Base-by-base conservation (phyloP, 352 stramenopile species). In the Saprolegnia parasitica region DNA sequence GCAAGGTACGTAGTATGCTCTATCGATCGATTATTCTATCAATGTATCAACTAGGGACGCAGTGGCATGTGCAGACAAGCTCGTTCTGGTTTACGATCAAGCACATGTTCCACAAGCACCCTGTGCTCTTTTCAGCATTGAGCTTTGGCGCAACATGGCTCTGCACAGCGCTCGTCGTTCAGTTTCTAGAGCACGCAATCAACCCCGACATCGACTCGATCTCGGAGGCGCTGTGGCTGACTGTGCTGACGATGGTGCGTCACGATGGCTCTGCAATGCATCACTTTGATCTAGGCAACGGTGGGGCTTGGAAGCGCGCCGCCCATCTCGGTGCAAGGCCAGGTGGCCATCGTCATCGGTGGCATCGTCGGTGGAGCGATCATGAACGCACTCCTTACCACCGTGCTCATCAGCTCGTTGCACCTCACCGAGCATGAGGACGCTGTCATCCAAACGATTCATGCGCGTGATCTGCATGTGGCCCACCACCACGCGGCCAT, bases 21-120 rank as follows among this genome's bases (percentile, higher is more conserved):
- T n/a, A n/a, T n/a, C n/a, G n/a, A n/a, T n/a, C n/a, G n/a, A n/a
- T n/a, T n/a, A n/a, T n/a, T n/a, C n/a, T n/a, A n/a, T n/a, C n/a
- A n/a, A n/a, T n/a, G 32, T 8, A 58, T 16, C 8, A 13, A 16
- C 11, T 26, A 70, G 63, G 63, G 9, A 62, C 63, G 4, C 42
- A 70, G 23, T 70, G 63, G 63, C 63, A 70, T 47, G 63, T 70
- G 11, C 49, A 29, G 18, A 70, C 63, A 3, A 29, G 37, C 13
- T 70, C 63, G 5, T 52, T 70, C n/a, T 52, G 42, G 63, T 70
- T 70, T 18, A 63, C 63, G 23, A 24, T 29, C 63, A 70, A 70
- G 63, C 61, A 70, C 54, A 63, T 70, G 63, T 70, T 70, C 47
- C 49, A 50, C 21, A 1, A 60, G 37, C 63, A 63, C 24, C 63